A percentile compares a stretch with the other conserved stretches of the same genome.
These are phyloP conservation scores for Picea engelmannii DNA, from an alignment of 83 land plant genomes.

Conservation along the genomic window DNA sequence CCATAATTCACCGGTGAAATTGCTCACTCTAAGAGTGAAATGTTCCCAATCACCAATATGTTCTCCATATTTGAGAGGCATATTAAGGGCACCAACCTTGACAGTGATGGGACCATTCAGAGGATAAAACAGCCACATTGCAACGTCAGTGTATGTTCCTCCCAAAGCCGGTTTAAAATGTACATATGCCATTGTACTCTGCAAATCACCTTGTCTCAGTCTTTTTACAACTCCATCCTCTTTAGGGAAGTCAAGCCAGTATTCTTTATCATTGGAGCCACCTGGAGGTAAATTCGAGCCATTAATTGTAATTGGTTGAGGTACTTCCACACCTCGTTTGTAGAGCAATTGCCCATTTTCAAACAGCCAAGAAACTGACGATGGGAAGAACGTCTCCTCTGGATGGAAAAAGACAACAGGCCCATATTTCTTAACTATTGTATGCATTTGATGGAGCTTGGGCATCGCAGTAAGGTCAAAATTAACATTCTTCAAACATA, in stretches of 20 bases:
- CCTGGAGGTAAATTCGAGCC: slow-evolving; percentile 69
- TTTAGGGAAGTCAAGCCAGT: slow-evolving; percentile 69
- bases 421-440: slow-evolving; percentile 36
- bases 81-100: slow-evolving; percentile 42
- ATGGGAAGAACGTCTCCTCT: slow-evolving; percentile 58
- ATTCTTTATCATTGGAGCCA: slow-evolving; percentile 54
- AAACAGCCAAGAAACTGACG: slow-evolving; percentile 70
- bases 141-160: slow-evolving; percentile 54
- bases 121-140: slow-evolving; percentile 67
- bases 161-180: slow-evolving; percentile 66
- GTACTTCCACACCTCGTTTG: slow-evolving; percentile 27
- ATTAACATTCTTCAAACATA: slow-evolving; percentile 39
- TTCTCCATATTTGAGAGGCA: slow-evolving; percentile 58
- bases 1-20: slow-evolving; percentile 56
- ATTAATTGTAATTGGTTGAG: slow-evolving; percentile 22
- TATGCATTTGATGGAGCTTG: slow-evolving; percentile 35
- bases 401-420: slow-evolving; percentile 66
- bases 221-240: slow-evolving; percentile 26
- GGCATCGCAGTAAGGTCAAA: slow-evolving; percentile 46
- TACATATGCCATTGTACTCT: slow-evolving; percentile 28
- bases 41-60: slow-evolving; percentile 89
- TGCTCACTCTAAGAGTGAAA: slow-evolving; percentile 61
- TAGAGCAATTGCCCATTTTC: slow-evolving; percentile 55
- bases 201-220: slow-evolving; percentile 52
- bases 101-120: slow-evolving; percentile 72